phyloP scores from a whole-genome alignment of 2,329 filamentous ascomycete species.

The Scedosporium dehoogii region DNA sequence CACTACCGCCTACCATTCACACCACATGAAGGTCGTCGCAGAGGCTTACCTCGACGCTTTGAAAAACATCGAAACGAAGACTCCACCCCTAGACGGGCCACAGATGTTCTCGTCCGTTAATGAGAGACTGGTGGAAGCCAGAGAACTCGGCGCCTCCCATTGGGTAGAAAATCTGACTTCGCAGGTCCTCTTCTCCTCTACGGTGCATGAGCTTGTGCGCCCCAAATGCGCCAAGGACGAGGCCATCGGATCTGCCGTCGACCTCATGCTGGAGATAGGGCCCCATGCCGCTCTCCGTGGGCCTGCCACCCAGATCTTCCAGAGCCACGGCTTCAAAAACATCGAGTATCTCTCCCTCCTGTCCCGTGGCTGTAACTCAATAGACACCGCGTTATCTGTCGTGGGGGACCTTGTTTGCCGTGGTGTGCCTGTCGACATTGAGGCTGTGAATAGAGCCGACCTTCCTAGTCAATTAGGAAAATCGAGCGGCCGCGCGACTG shows the following conservation, averaged over 20 bases:
- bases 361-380: constrained; percentile 27
- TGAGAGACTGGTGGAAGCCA: constrained; percentile 6
- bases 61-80: constrained; percentile 14
- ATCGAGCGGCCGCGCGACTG: constrained; percentile 10
- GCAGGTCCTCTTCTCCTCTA: not conserved
- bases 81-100: not conserved
- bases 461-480: constrained; percentile 23
- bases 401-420: too few species aligned
- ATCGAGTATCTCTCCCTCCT: constrained; percentile 36
- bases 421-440: too few species aligned
- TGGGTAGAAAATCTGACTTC: not conserved
- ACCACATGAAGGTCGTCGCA: constrained; percentile 21
- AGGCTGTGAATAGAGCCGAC: too few species aligned
- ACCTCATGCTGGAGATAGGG: constrained; percentile 26
- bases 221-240: too few species aligned
- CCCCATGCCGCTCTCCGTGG: constrained; percentile 39
- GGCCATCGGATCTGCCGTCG: not conserved
- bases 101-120: not conserved
- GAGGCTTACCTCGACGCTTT: constrained; percentile 12
- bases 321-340: constrained; percentile 28
- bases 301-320: constrained; percentile 39
- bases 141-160: constrained; percentile 7
- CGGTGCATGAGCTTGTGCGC: too few species aligned
- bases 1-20: constrained; percentile 17
- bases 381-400: too few species aligned